Base-by-base conservation (phyloP, 148 eudicot species). In the Vaccinium corymbosum region DNA sequence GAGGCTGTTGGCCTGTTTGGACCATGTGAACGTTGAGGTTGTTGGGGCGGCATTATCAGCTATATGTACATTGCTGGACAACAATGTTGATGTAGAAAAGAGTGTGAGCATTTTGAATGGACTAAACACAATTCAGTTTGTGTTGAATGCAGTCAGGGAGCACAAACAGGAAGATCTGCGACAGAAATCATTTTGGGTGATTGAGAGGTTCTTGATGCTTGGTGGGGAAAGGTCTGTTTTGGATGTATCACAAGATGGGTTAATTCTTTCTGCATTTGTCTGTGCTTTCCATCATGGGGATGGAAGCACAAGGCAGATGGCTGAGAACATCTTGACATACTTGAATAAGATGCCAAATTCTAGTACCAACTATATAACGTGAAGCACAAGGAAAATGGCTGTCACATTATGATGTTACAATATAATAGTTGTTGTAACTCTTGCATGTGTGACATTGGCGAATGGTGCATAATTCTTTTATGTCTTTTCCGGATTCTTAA, bases 271-370 rank as follows among this genome's bases (percentile, higher is more conserved):
- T 25, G 79, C 90, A 42, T 89, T 95, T 83, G 90, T 92, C 83
- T 90, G 83, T 81, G 94, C 95, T 87, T 91, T 92, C 78, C 94
- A 92, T 83, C 95, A 92, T 57, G 94, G 97, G 11, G 95, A 95
- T 83, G 86, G 89, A n/a, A 87, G 84, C 49, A 95, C 92, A 20
- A 90, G 93, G 87, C 87, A 92, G 86, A 90, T 90, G 89, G 97
- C 98, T 6, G 97, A 95, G 82, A 95, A 88, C 86, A 93, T 95
- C 68, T 89, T 95, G 82, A 86, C 89, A 85, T 89, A 87, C 84
- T 86, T 95, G 83, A 90, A 93, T 71, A 90, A 90, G 82, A 89
- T 92, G 91, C 95, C 97, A 2, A 89, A 85, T 81, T 79, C 82
- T 78, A 87, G 90, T 13, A 80, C 87, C 56, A 90, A 89, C 51